Evolutionary conservation across 2,329 filamentous ascomycete species (phyloP).

Genomic region (Pseudocercospora ulei): DNA sequence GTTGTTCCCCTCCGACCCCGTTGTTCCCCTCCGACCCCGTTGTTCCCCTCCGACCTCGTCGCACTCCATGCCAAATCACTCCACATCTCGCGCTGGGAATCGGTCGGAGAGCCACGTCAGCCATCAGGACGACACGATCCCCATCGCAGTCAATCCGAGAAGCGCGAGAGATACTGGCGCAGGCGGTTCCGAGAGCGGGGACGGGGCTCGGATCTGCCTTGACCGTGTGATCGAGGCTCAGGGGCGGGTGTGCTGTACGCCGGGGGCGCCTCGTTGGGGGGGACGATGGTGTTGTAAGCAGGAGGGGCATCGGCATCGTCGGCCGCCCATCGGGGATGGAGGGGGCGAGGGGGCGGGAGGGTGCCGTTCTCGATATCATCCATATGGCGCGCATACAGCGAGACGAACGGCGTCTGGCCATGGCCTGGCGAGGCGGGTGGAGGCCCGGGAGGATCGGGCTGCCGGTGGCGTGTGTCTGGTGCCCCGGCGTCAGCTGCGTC

Average conservation of each 20-base stretch:
- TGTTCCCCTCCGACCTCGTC: no score
- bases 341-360: slow-evolving; percentile 18
- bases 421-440: slow-evolving; percentile 3
- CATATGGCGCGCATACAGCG: slow-evolving; percentile 29
- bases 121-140: no score
- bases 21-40: no score
- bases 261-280: slow-evolving; percentile 28
- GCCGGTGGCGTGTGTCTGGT: slow-evolving; percentile 18
- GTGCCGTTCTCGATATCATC: slow-evolving; percentile 23
- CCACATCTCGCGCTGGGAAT: no score
- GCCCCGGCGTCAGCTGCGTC: slow-evolving; percentile 26
- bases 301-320: slow-evolving; percentile 28
- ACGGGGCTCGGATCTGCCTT: slow-evolving; percentile 13
- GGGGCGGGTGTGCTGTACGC: slow-evolving; percentile 21
- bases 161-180: slow-evolving; percentile 5
- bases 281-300: slow-evolving; percentile 28
- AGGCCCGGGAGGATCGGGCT: slow-evolving; percentile 11
- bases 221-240: slow-evolving; percentile 28
- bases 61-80: no score
- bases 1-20: no score
- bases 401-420: slow-evolving; percentile 27
- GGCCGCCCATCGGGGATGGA: slow-evolving; percentile 25
- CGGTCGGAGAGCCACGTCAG: no score
- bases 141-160: slow-evolving; percentile 4
- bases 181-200: slow-evolving; percentile 1